Evolutionary conservation across 441 rosid genomes (phyloP).

Genomic region (Adansonia grandidieri): DNA sequence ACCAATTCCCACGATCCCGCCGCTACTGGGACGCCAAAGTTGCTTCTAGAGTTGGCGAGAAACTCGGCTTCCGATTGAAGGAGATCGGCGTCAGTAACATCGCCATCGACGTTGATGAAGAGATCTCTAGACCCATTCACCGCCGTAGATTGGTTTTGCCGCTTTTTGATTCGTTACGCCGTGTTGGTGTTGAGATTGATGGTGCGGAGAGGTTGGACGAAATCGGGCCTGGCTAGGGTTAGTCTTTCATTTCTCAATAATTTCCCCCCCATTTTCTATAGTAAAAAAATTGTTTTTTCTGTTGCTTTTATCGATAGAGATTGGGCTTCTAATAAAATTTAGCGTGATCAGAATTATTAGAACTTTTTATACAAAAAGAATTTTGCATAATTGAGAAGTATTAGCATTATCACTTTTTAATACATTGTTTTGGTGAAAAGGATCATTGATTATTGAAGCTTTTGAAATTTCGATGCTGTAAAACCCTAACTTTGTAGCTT

Average conservation of each 20-base stretch:
- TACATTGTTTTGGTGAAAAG: no score
- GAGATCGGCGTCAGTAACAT: constrained; percentile 63
- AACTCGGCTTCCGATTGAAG: constrained; percentile 62
- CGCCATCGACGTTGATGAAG: constrained; percentile 59
- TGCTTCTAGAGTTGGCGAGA: constrained; percentile 80
- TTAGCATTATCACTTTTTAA: no score
- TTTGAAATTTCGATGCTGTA: not conserved
- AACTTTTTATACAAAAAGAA: no score
- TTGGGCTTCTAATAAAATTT: constrained; percentile 12
- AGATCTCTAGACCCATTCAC: constrained; percentile 68
- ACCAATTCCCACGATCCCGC: constrained; percentile 52
- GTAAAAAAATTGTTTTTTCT: not conserved
- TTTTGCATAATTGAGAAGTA: no score
- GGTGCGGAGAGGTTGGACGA: constrained; percentile 60
- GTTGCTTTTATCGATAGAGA: constrained; percentile 13
- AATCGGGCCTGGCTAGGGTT: constrained; percentile 33
- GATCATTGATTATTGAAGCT: no score
- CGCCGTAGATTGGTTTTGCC: constrained; percentile 64
- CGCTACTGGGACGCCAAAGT: constrained; percentile 65
- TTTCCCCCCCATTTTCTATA: not conserved
- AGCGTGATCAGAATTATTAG: not conserved
- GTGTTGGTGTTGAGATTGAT: constrained; percentile 61
- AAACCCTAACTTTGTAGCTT: not conserved
- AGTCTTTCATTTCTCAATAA: constrained; percentile 3
- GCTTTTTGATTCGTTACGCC: constrained; percentile 72